These are phyloP conservation scores for Monosporascus sp. DNA, from an alignment of 2,329 filamentous ascomycete genomes.

Conservation along the genomic window DNA sequence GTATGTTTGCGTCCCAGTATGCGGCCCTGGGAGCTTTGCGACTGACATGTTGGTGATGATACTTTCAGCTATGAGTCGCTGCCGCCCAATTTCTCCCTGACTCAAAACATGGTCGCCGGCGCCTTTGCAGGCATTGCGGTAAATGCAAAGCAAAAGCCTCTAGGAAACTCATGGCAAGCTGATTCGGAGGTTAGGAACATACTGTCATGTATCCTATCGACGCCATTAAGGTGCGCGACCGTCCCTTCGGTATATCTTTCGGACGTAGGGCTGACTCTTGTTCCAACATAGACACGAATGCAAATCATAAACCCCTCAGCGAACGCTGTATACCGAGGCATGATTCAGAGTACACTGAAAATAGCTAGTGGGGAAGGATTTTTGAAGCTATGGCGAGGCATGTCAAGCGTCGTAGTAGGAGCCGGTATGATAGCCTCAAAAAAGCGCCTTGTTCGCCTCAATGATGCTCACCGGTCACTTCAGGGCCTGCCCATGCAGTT, in stretches of 20 bases:
- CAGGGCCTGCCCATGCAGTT: constrained; percentile 92
- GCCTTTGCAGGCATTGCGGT: constrained; percentile 96
- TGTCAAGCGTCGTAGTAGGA: constrained; percentile 93
- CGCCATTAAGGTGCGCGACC: constrained; percentile 74
- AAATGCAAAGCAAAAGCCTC: constrained; percentile 30
- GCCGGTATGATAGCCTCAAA: constrained; percentile 59
- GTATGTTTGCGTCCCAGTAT: constrained; percentile 37
- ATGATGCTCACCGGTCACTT: neutral
- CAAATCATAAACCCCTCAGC: constrained; percentile 85
- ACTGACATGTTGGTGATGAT: too few species aligned
- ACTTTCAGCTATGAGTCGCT: constrained; percentile 74
- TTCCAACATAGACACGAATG: constrained; percentile 75
- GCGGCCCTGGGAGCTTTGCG: constrained; percentile 9
- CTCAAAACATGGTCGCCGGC: constrained; percentile 92
- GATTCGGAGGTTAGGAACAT: constrained; percentile 63
- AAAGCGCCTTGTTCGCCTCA: neutral
- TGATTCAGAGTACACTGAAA: constrained; percentile 86
- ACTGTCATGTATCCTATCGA: constrained; percentile 99
- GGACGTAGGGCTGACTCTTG: constrained; percentile 11
- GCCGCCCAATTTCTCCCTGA: constrained; percentile 87
- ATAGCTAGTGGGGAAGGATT: constrained; percentile 89
- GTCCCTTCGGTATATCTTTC: constrained; percentile 7
- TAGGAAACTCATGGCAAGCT: constrained; percentile 6
- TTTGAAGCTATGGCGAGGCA: constrained; percentile 88
- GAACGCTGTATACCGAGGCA: constrained; percentile 77